Base-by-base conservation (phyloP, 2,329 filamentous ascomycete genomes). In the Stagonosporopsis cucurbitacearum region DNA sequence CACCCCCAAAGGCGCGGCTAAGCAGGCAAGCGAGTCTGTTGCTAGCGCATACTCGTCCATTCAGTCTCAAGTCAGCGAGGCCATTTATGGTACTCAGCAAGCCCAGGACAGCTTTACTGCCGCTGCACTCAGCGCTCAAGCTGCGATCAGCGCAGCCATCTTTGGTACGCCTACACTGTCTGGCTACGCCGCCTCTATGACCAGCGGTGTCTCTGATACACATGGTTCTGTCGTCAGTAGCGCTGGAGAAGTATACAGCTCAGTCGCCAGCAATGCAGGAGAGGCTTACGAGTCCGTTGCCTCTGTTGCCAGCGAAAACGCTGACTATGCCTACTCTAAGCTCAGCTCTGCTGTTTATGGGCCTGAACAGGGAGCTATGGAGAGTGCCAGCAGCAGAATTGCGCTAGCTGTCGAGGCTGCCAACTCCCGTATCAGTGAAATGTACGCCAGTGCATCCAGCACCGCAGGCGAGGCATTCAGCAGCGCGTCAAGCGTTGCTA, bases 51-150 rank as follows among this genome's bases (percentile, higher is more conserved):
- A 84, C 65, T 78, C 78, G 15, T 81, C 80, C 2, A 80, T 78
- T 4, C 77, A 78, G 40, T 79, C 78, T 28, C 77, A 79, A 20
- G 78, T 81, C 39, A 85, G 81, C 47, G 79, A 80, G 62, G 82
- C 82, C 30, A 73, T 87, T 28, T 85, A 86, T 58, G 83, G 84
- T 42, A 80, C 80, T 7, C 78, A 81, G 64, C 78, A 81, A 15
- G 85, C 84, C 5, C 81, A 81, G 56, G 75, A 77, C 37, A 81
- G 78, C 40, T 79, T 88, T 53, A 76, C 80, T 1, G 79, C 80
- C n/a, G 82, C 84, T 6, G 84, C 81, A 7, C 75, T 78, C 7
- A 82, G 81, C 36, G 86, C 85, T 9, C 81, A 83, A 56, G 76
- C 76, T 22, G 84, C 69, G 2, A 82, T 87, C 53, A 83, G 79